phyloP scores from a whole-genome alignment of 208 protist species.

The Wallacemonas sp. region DNA sequence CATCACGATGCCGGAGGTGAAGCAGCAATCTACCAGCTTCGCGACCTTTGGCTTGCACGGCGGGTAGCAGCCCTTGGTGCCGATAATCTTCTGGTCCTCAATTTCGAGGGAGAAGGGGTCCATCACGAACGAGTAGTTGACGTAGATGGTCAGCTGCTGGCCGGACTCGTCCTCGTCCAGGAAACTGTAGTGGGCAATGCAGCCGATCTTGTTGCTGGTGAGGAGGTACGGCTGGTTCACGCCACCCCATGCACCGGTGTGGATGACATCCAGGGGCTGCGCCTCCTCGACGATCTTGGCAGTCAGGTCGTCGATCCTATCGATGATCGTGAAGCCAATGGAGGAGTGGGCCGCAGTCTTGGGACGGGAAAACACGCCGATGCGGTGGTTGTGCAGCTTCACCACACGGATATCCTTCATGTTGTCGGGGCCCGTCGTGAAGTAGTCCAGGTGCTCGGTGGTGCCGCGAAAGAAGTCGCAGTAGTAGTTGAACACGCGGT shows the following conservation, averaged over 20 bases:
- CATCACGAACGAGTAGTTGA: constrained; percentile 41
- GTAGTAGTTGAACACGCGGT: constrained; percentile 47
- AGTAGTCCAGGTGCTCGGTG: constrained; percentile 48
- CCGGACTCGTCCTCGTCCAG: constrained; percentile 22
- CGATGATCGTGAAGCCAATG: constrained; percentile 65
- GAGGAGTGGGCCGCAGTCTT: constrained; percentile 50
- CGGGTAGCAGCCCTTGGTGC: constrained; percentile 44
- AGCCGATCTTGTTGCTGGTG: constrained; percentile 54
- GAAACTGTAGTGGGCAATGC: constrained; percentile 76
- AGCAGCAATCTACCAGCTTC: constrained; percentile 26
- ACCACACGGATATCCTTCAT: constrained; percentile 66
- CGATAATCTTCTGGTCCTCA: constrained; percentile 35
- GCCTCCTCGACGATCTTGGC: constrained; percentile 46
- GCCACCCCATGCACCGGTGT: constrained; percentile 58
- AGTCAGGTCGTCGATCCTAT: constrained; percentile 49
- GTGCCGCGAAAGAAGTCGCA: constrained; percentile 58
- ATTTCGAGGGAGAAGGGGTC: constrained; percentile 28
- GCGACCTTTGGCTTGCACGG: constrained; percentile 35
- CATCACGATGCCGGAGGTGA: constrained; percentile 33
- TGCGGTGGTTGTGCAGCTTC: constrained; percentile 42
- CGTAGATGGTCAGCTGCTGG: constrained; percentile 29
- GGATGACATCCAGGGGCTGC: constrained; percentile 56
- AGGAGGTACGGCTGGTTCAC: constrained; percentile 72
- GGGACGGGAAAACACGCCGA: constrained; percentile 66
- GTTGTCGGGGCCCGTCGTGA: constrained; percentile 44